These are phyloP conservation scores for Microbotryum silenes-acaulis DNA, from an alignment of 1,284 basidiomycete genomes.

Conservation along the genomic window DNA sequence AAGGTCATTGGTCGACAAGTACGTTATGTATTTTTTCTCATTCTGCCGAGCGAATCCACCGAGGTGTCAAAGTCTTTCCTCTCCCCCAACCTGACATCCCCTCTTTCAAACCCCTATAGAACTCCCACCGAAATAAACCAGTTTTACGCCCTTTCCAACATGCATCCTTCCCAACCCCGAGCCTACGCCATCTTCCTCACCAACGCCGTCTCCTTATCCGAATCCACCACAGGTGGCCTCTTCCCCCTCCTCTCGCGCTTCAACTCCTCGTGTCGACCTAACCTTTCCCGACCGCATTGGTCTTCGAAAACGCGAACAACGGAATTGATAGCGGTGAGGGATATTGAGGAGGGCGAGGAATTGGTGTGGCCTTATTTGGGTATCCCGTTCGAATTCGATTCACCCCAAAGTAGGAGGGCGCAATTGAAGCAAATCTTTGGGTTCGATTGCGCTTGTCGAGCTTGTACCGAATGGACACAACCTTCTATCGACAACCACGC, in stretches of 20 bases:
- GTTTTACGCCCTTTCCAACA: conserved; percentile 31
- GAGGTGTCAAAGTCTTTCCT: too few species aligned
- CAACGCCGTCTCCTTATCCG: conserved; percentile 26
- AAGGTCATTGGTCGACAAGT: background rate
- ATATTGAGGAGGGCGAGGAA: conserved; percentile 29
- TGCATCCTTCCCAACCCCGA: conserved; percentile 22
- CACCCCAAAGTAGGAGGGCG: conserved; percentile 5
- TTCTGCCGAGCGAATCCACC: too few species aligned
- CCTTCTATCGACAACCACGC: too few species aligned
- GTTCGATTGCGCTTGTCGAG: conserved; percentile 25
- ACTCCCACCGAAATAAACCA: conserved; percentile 11
- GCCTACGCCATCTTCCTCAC: conserved; percentile 33
- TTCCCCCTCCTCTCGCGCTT: conserved; percentile 31
- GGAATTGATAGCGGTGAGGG: conserved; percentile 20
- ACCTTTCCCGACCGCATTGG: conserved; percentile 29
- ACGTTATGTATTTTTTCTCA: too few species aligned
- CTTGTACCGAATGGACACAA: conserved; percentile 3
- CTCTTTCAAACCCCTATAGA: conserved; percentile 6
- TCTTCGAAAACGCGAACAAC: conserved; percentile 12
- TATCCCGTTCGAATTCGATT: conserved; percentile 25
- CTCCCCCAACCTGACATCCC: background rate
- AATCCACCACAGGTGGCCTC: conserved; percentile 23
- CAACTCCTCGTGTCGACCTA: conserved; percentile 32
- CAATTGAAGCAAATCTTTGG: conserved; percentile 34
- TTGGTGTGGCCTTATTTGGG: conserved; percentile 24